Evolutionary conservation across 495 filamentous ascomycete species (phyloP).

Genomic region (Penicillium antarcticum): DNA sequence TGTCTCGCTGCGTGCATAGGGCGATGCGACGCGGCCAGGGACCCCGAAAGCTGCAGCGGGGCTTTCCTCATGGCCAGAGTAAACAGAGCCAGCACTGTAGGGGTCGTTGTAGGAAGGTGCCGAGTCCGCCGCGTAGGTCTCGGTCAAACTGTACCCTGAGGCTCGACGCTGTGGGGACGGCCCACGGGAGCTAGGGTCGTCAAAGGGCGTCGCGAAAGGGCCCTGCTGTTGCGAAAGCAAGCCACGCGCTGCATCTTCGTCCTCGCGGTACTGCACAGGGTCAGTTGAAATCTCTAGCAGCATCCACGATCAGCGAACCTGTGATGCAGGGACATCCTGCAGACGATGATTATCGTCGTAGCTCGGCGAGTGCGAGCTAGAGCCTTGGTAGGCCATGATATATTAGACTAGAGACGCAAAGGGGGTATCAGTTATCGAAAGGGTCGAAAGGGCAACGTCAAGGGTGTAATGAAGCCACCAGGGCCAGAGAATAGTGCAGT

Average conservation of each 20-base stretch:
- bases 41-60: constrained; percentile 53
- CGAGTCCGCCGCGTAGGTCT: constrained; percentile 73
- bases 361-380: constrained; percentile 34
- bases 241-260: constrained; percentile 73
- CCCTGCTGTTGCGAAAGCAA: constrained; percentile 67
- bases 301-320: constrained; percentile 10
- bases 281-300: background rate
- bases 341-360: constrained; percentile 56
- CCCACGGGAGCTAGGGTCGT: constrained; percentile 61
- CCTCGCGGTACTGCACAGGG: constrained; percentile 43
- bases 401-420: constrained; percentile 2
- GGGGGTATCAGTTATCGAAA: constrained; percentile 9
- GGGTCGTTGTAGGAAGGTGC: constrained; percentile 54
- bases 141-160: constrained; percentile 81
- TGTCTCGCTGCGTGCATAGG: constrained; percentile 67
- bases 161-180: constrained; percentile 52
- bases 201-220: constrained; percentile 63
- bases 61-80: constrained; percentile 48
- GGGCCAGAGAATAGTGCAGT: background rate
- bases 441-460: constrained; percentile 10
- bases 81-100: constrained; percentile 54
- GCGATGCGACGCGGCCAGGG: constrained; percentile 55
- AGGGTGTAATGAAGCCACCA: constrained; percentile 7
- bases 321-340: constrained; percentile 57
- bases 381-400: constrained; percentile 52